phyloP scores from a whole-genome alignment of 2,329 filamentous ascomycete genomes.

The Nannizziopsis arthrosporioides region DNA sequence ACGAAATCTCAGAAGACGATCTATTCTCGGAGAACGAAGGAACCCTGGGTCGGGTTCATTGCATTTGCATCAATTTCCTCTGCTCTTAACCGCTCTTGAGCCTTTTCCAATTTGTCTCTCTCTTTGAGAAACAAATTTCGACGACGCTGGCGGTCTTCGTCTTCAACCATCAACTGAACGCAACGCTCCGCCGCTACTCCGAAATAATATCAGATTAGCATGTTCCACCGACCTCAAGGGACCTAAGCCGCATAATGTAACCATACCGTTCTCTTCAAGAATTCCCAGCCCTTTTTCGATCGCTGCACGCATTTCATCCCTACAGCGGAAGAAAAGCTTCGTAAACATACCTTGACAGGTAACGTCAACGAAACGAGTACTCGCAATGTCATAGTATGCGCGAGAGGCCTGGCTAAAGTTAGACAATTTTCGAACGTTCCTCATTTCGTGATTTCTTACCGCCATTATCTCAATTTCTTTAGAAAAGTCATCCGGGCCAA shows the following conservation, averaged over 20 bases:
- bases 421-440: conserved; percentile 7
- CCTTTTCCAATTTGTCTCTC: conserved; percentile 25
- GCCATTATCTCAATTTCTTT: conserved; percentile 35
- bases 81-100: conserved; percentile 20
- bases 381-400: conserved; percentile 32
- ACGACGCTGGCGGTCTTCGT: conserved; percentile 26
- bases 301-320: conserved; percentile 21
- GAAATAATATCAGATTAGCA: neutral
- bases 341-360: conserved; percentile 29
- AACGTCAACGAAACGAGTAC: conserved; percentile 29
- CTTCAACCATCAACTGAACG: conserved; percentile 29
- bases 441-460: conserved; percentile 17
- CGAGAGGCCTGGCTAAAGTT: conserved; percentile 21
- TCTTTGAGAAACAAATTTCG: conserved; percentile 24
- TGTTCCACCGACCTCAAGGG: neutral
- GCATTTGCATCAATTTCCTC: conserved; percentile 1
- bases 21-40: neutral
- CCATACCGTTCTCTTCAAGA: conserved; percentile 24
- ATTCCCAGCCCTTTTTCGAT: conserved; percentile 25
- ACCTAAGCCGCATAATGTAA: neutral
- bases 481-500: conserved; percentile 26
- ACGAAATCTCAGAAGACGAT: too few species aligned
- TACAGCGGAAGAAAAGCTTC: conserved; percentile 28
- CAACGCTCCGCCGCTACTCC: conserved; percentile 25
- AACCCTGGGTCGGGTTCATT: neutral